Evolutionary conservation across 345 rosid species (phyloP).

Genomic region (Theobroma cacao): DNA sequence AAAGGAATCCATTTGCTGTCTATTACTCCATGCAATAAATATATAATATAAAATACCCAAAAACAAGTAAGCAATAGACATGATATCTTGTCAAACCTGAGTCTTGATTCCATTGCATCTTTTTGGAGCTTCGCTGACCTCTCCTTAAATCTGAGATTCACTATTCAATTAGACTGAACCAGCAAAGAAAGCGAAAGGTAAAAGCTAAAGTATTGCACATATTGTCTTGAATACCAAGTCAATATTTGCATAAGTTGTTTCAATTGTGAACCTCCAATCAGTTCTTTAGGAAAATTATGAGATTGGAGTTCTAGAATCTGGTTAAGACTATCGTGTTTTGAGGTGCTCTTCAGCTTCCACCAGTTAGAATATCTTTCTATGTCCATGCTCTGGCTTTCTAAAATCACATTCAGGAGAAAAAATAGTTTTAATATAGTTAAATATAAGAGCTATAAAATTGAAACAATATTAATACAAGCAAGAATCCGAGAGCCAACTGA

Average conservation of each 20-base stretch:
- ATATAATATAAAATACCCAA: neutral
- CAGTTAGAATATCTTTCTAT: constrained; percentile 52
- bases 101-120: constrained; percentile 13
- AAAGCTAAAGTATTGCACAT: neutral
- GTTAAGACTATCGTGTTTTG: constrained; percentile 35
- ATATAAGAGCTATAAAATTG: neutral
- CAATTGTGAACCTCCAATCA: constrained; percentile 40
- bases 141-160: neutral
- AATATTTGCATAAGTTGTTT: constrained; percentile 8
- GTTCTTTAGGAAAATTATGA: constrained; percentile 51
- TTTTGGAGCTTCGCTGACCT: constrained; percentile 3
- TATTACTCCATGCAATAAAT: neutral
- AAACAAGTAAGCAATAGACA: neutral
- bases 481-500: neutral
- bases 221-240: neutral
- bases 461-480: neutral
- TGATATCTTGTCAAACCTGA: constrained; percentile 1
- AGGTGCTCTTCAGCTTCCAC: constrained; percentile 33
- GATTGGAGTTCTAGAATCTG: constrained; percentile 34
- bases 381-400: constrained; percentile 37
- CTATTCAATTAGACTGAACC: neutral
- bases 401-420: constrained; percentile 10
- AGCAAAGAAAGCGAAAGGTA: neutral
- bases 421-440: neutral
- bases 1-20: neutral